Evolutionary conservation across 2,329 filamentous ascomycete genomes (phyloP).

Genomic region (Cladophialophora psammophila): DNA sequence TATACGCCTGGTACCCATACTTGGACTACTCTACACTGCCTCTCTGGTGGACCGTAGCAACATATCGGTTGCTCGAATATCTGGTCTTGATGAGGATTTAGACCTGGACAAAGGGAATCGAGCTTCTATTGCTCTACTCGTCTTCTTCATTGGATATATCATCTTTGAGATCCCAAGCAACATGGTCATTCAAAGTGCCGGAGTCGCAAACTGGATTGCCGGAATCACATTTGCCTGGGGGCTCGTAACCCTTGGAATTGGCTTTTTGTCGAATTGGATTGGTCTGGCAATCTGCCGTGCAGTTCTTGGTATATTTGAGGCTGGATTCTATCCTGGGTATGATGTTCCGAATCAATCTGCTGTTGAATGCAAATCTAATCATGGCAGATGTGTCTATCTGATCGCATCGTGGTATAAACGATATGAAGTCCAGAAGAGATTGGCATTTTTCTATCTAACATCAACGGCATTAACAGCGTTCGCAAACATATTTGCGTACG

Average conservation of each 20-base stretch:
- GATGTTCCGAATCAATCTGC: slow-evolving; percentile 57
- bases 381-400: not conserved
- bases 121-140: slow-evolving; percentile 38
- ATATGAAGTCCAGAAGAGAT: slow-evolving; percentile 54
- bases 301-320: slow-evolving; percentile 45
- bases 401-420: slow-evolving; percentile 46
- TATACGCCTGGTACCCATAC: slow-evolving; percentile 42
- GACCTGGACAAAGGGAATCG: slow-evolving; percentile 39
- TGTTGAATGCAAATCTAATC: slow-evolving; percentile 39
- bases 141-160: slow-evolving; percentile 58
- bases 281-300: slow-evolving; percentile 42
- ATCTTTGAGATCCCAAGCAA: slow-evolving; percentile 69
- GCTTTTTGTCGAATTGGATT: slow-evolving; percentile 42
- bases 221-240: slow-evolving; percentile 29
- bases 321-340: slow-evolving; percentile 44
- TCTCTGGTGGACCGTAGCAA: slow-evolving; percentile 32
- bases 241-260: slow-evolving; percentile 47
- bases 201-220: slow-evolving; percentile 25
- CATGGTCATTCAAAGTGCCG: slow-evolving; percentile 50
- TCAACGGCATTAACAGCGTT: no score
- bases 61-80: slow-evolving; percentile 42
- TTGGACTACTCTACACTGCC: slow-evolving; percentile 37
- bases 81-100: slow-evolving; percentile 43
- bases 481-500: no score
- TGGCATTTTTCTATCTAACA: no score